Evolutionary conservation across 1,284 basidiomycete genomes (phyloP).

Genomic region (Tausonia pullulans): DNA sequence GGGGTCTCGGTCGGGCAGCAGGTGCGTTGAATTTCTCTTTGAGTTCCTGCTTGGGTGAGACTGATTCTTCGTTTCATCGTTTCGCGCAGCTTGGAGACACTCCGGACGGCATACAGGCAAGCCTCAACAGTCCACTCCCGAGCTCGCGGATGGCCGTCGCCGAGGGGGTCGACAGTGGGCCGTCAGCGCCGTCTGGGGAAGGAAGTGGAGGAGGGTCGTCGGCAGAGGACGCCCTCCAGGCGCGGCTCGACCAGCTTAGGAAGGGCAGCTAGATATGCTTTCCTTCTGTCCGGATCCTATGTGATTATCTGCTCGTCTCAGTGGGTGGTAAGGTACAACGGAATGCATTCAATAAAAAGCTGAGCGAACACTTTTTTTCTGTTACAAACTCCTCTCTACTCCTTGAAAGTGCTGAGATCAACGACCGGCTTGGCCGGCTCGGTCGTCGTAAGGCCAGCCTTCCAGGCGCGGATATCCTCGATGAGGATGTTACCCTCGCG

Average conservation of each 20-base stretch:
- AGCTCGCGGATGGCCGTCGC: slow-evolving; percentile 66
- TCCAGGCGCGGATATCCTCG: slow-evolving; percentile 60
- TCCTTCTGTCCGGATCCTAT: neutral
- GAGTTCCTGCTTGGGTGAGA: slow-evolving; percentile 15
- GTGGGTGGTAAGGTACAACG: too few relatives aligned
- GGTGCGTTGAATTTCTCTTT: slow-evolving; percentile 39
- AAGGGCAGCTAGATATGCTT: slow-evolving; percentile 1
- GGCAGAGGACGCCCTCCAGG: slow-evolving; percentile 81
- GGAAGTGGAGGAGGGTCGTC: slow-evolving; percentile 43
- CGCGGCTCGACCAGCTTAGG: slow-evolving; percentile 68
- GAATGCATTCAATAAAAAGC: too few relatives aligned
- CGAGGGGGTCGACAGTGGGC: slow-evolving; percentile 40
- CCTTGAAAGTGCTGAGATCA: slow-evolving; percentile 22
- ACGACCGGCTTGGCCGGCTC: slow-evolving; percentile 39
- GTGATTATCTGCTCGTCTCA: too few relatives aligned
- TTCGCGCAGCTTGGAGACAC: slow-evolving; percentile 65
- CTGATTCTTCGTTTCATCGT: neutral
- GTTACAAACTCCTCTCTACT: neutral
- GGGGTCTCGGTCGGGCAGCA: slow-evolving; percentile 86
- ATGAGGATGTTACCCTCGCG: slow-evolving; percentile 50
- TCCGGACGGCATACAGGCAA: slow-evolving; percentile 52
- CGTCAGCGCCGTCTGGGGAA: slow-evolving; percentile 30
- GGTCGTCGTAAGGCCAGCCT: slow-evolving; percentile 43
- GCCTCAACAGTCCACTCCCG: slow-evolving; percentile 49
- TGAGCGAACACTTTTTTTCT: neutral